phyloP scores from a whole-genome alignment of 2,329 filamentous ascomycete genomes.

The Alternaria sp. region DNA sequence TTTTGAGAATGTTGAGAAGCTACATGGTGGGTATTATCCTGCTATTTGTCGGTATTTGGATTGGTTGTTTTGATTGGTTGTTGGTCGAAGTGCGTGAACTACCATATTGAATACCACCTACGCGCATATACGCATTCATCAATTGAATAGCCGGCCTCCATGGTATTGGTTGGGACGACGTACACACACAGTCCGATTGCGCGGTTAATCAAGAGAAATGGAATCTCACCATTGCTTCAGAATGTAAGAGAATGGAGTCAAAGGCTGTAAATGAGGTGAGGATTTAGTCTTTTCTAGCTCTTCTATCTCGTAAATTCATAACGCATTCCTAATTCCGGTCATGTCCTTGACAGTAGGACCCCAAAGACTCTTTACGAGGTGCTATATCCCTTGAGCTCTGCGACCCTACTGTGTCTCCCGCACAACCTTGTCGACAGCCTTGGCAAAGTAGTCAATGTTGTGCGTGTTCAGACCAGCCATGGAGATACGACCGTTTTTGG shows the following conservation, averaged over 20 bases:
- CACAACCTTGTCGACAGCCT: slow-evolving; percentile 86
- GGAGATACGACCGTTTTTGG: slow-evolving; percentile 96
- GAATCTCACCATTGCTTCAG: not conserved
- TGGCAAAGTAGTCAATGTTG: slow-evolving; percentile 93
- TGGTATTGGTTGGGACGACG: not conserved
- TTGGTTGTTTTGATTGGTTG: not conserved
- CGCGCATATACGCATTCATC: not conserved
- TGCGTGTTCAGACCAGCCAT: slow-evolving; percentile 96
- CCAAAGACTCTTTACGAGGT: not conserved
- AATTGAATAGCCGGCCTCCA: not conserved
- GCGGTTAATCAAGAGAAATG: not conserved
- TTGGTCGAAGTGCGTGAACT: not conserved
- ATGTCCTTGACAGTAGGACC: not conserved
- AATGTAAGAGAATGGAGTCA: not conserved
- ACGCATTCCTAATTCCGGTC: not conserved
- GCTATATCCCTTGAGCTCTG: not conserved
- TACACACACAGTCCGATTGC: not conserved
- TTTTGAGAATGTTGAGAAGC: not conserved
- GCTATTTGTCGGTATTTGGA: not conserved
- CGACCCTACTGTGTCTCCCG: slow-evolving; percentile 57
- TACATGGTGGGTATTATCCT: no score
- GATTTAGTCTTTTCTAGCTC: slow-evolving; percentile 1
- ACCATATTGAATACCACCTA: not conserved
- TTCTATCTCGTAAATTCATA: slow-evolving; percentile 1
- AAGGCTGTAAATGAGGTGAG: not conserved